phyloP scores from a whole-genome alignment of 805 yeast species.

The Saturnispora mendoncae region DNA sequence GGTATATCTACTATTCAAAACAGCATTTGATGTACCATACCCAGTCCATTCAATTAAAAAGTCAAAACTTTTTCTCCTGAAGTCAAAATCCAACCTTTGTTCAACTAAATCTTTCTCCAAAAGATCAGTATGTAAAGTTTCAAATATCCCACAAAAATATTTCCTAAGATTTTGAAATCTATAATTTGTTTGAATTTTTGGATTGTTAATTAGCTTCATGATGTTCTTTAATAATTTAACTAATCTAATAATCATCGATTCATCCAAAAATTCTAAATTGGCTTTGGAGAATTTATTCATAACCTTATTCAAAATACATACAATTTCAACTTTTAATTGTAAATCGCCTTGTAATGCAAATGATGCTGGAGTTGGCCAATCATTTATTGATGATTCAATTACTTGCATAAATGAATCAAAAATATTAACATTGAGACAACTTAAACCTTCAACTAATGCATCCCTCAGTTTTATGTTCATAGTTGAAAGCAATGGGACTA shows the following conservation, averaged over 20 bases:
- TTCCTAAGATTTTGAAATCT: constrained; percentile 71
- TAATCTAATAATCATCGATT: constrained; percentile 56
- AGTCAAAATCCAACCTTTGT: constrained; percentile 76
- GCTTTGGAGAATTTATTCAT: constrained; percentile 55
- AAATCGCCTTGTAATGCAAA: constrained; percentile 14
- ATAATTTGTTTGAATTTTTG: constrained; percentile 52
- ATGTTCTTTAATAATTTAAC: constrained; percentile 54
- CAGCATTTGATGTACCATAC: constrained; percentile 54
- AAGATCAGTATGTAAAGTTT: constrained; percentile 57
- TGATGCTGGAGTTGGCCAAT: constrained; percentile 41
- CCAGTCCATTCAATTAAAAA: constrained; percentile 94
- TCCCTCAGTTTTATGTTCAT: constrained; percentile 66
- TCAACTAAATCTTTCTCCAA: constrained; percentile 35
- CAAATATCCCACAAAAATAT: constrained; percentile 75
- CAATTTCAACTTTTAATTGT: constrained; percentile 57
- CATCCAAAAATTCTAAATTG: constrained; percentile 48
- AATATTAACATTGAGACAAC: constrained; percentile 84
- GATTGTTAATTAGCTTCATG: constrained; percentile 43
- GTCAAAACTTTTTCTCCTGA: constrained; percentile 72
- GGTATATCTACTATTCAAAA: constrained; percentile 59
- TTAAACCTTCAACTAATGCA: constrained; percentile 81
- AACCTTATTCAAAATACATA: constrained; percentile 63
- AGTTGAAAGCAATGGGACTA: constrained; percentile 68
- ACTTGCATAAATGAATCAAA: constrained; percentile 75
- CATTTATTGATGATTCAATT: constrained; percentile 49